Conservation (phyloP, 2,329 filamentous ascomycete genomes). For the Fusarium virguliforme region DNA sequence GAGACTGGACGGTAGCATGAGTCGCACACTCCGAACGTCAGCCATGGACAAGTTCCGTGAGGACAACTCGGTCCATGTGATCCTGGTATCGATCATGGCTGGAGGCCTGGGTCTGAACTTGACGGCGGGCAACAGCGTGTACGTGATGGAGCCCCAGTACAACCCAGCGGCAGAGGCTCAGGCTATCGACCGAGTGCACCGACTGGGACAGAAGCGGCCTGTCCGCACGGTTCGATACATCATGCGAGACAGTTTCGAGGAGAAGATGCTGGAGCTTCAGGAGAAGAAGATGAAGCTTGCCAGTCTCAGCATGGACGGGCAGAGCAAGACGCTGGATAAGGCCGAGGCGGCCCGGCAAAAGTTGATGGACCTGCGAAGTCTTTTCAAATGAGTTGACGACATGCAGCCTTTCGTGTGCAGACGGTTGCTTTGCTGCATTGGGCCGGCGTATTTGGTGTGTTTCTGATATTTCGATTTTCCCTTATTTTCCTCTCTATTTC, state of each 20-base stretch:
- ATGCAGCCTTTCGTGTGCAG: slow-evolving; percentile 10
- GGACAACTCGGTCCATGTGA: slow-evolving; percentile 80
- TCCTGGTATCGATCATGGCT: slow-evolving; percentile 92
- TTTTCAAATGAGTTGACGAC: slow-evolving; percentile 65
- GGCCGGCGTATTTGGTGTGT: slow-evolving; percentile 45
- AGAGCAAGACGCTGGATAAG: slow-evolving; percentile 69
- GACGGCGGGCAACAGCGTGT: slow-evolving; percentile 87
- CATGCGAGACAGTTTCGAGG: slow-evolving; percentile 92
- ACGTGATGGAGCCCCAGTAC: slow-evolving; percentile 98
- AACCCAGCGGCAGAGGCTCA: slow-evolving; percentile 97
- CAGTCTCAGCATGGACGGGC: slow-evolving; percentile 84
- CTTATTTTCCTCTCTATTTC: slow-evolving; percentile 47
- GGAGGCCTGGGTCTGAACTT: slow-evolving; percentile 94
- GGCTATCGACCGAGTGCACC: slow-evolving; percentile 93
- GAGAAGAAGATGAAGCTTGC: slow-evolving; percentile 94
- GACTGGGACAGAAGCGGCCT: slow-evolving; percentile 89
- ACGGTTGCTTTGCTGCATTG: slow-evolving; percentile 37
- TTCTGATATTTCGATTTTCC: background rate
- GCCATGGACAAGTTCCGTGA: slow-evolving; percentile 86
- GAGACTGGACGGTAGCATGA: slow-evolving; percentile 94
- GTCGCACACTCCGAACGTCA: slow-evolving; percentile 78
- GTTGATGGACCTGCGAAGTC: slow-evolving; percentile 71
- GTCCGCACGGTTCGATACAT: slow-evolving; percentile 92
- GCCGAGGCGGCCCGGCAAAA: slow-evolving; percentile 73
- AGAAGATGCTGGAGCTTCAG: slow-evolving; percentile 92